A percentile compares a stretch with the other conserved stretches of the same genome.
Evolutionary conservation across 495 filamentous ascomycete genomes (phyloP).

Genomic region (Neurospora sp.): DNA sequence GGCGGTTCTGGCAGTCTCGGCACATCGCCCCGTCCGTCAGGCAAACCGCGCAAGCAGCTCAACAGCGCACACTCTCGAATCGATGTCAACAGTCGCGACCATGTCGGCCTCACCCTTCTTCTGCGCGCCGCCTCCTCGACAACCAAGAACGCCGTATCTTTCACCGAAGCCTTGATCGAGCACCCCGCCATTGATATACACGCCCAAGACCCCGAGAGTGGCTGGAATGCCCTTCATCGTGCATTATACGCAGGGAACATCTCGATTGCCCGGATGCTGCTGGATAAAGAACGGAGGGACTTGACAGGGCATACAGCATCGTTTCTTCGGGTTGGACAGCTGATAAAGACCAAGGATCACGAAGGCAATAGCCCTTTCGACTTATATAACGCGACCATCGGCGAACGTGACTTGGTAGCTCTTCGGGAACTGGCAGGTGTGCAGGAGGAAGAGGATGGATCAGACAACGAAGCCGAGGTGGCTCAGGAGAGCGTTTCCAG

Average conservation of each 20-base stretch:
- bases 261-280: constrained; percentile 67
- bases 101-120: constrained; percentile 68
- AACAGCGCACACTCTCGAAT: constrained; percentile 44
- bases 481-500: constrained; percentile 8
- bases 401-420: constrained; percentile 35
- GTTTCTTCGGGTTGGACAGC: constrained; percentile 39
- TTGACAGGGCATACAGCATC: constrained; percentile 39
- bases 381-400: constrained; percentile 74
- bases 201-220: constrained; percentile 77
- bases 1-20: constrained; percentile 19
- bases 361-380: constrained; percentile 94
- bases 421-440: constrained; percentile 14
- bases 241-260: constrained; percentile 90
- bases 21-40: constrained; percentile 34
- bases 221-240: constrained; percentile 90
- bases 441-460: constrained; percentile 23
- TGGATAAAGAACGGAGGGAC: constrained; percentile 63
- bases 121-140: constrained; percentile 73
- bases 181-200: constrained; percentile 81
- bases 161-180: constrained; percentile 67
- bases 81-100: constrained; percentile 76
- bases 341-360: constrained; percentile 91
- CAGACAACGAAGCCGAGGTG: constrained; percentile 26
- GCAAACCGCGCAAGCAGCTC: constrained; percentile 36
- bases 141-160: constrained; percentile 52